Percentiles rank a stretch among this genome's conserved stretches.
phyloP scores from a whole-genome alignment of 345 rosid genomes.

The Citrus glauca region DNA sequence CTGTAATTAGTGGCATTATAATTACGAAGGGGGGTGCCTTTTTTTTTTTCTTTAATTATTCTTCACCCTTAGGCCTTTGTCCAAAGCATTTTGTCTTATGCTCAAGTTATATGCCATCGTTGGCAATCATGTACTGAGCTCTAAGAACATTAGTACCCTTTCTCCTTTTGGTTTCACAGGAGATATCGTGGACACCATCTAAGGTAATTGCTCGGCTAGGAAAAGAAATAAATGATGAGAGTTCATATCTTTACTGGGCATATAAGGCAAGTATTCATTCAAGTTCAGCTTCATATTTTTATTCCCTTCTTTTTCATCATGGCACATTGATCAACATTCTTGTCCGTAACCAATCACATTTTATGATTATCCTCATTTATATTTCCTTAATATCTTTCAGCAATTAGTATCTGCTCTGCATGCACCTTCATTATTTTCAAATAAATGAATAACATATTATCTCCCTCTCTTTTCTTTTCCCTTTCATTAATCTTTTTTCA shows the following conservation, averaged over 20 bases:
- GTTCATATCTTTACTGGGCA: slow-evolving; percentile 94
- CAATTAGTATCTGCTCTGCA: neutral
- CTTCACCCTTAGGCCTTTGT: neutral
- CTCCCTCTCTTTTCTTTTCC: neutral
- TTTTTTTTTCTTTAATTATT: neutral
- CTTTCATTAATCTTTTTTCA: too few species aligned
- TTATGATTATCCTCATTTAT: neutral
- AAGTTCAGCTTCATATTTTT: neutral
- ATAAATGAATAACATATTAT: neutral
- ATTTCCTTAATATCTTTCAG: neutral
- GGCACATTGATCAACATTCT: neutral
- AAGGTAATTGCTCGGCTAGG: slow-evolving; percentile 76
- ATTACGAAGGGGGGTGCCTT: too few species aligned
- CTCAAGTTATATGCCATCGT: neutral
- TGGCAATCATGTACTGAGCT: neutral
- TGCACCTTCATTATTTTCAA: neutral
- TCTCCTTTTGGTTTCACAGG: slow-evolving; percentile 38
- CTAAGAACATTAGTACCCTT: neutral
- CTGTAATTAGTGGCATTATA: neutral
- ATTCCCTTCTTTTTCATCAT: neutral
- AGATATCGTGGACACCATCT: slow-evolving; percentile 84
- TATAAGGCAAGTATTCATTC: slow-evolving; percentile 52
- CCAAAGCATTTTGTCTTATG: neutral
- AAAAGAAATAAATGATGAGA: slow-evolving; percentile 77
- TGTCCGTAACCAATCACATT: neutral